Conservation (phyloP, 306 rosid species). For the Glycyrrhiza uralensis region DNA sequence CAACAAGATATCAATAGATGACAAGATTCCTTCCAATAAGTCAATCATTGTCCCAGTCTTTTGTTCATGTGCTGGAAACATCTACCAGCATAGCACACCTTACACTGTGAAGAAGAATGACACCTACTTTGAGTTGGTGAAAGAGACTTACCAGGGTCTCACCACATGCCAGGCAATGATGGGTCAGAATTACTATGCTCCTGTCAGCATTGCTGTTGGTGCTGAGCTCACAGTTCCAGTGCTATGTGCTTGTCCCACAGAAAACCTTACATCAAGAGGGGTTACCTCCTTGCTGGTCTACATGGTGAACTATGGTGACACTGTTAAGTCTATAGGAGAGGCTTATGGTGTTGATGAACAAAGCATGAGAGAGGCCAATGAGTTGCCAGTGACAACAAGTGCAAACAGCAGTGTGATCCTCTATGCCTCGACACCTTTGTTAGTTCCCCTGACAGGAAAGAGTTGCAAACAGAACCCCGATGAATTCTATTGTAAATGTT, state of each 20-base stretch:
- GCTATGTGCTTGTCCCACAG: conserved; percentile 49
- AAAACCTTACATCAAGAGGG: conserved; percentile 35
- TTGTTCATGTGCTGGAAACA: conserved; percentile 51
- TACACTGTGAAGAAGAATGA: conserved; percentile 20
- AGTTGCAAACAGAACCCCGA: conserved; percentile 34
- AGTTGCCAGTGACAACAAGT: conserved; percentile 10
- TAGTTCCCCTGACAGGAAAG: conserved; percentile 45
- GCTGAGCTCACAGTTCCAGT: conserved; percentile 38
- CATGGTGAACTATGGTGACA: conserved; percentile 29
- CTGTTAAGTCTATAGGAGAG: conserved; percentile 31
- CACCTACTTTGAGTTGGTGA: conserved; percentile 27
- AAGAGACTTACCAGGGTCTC: conserved; percentile 43
- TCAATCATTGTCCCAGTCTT: conserved; percentile 42
- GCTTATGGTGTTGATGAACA: conserved; percentile 34
- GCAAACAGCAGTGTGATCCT: conserved; percentile 6
- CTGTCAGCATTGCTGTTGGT: conserved; percentile 22
- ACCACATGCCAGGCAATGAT: conserved; percentile 51
- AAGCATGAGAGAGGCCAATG: conserved; percentile 42
- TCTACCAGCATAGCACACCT: conserved; percentile 44
- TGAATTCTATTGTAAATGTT: conserved; percentile 42
- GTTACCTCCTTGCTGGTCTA: conserved; percentile 37
- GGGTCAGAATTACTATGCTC: conserved; percentile 48
- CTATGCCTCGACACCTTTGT: conserved; percentile 24
- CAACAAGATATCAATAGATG: conserved; percentile 31
- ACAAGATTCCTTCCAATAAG: conserved; percentile 31